Conservation (phyloP, 495 filamentous ascomycete species). For the Hapsidospora chrysogenum region DNA sequence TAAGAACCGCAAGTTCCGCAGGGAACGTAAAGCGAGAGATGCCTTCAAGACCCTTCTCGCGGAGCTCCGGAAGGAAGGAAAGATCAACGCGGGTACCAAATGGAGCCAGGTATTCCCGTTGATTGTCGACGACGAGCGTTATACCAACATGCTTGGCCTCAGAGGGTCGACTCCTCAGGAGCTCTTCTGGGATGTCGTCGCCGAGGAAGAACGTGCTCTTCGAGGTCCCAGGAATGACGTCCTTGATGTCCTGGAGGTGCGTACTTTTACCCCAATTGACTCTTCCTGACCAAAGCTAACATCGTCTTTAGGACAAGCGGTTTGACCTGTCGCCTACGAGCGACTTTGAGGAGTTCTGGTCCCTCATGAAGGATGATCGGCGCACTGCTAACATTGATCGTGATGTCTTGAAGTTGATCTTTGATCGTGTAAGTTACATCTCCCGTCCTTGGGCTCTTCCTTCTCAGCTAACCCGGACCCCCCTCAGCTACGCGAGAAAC, state of each 20-base stretch:
- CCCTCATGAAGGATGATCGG: constrained; percentile 61
- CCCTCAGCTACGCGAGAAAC: constrained; percentile 53
- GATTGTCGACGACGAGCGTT: constrained; percentile 69
- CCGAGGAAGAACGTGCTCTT: constrained; percentile 78
- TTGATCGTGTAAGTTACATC: constrained; percentile 40
- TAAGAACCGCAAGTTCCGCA: constrained; percentile 60
- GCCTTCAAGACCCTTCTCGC: constrained; percentile 55
- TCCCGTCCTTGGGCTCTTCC: no score
- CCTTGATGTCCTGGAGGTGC: constrained; percentile 78
- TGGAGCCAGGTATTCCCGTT: constrained; percentile 72
- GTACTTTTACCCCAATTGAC: constrained; percentile 10
- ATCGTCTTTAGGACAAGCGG: constrained; percentile 53
- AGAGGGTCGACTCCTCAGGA: constrained; percentile 82
- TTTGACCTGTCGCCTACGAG: constrained; percentile 80
- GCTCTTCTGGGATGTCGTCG: constrained; percentile 90
- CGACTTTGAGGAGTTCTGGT: constrained; percentile 70
- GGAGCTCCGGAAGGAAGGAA: constrained; percentile 56
- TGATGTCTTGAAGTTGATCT: constrained; percentile 60
- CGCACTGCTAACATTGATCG: constrained; percentile 70
- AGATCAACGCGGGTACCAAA: constrained; percentile 79
- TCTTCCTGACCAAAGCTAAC: constrained; percentile 2
- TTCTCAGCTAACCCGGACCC: constrained; percentile 9
- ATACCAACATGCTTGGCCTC: constrained; percentile 71
- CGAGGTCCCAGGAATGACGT: constrained; percentile 71
- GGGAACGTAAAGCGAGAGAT: constrained; percentile 75